These are phyloP conservation scores for Papilionanthe hybrid DNA, from an alignment of 116 monocot species.

Conservation along the genomic window DNA sequence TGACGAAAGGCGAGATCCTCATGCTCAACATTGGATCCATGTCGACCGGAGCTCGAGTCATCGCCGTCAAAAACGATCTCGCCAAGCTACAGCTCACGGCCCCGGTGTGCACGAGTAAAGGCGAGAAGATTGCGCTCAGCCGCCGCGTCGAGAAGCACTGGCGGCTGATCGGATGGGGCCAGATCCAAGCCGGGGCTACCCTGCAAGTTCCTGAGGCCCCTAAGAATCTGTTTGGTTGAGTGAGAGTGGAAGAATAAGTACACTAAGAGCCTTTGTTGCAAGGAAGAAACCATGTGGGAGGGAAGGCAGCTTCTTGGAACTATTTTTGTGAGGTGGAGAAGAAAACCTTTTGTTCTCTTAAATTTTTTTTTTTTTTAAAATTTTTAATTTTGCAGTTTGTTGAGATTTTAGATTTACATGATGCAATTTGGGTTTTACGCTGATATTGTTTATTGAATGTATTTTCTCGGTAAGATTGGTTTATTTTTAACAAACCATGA, in stretches of 20 bases:
- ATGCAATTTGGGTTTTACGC: no score
- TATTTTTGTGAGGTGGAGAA: slow-evolving; percentile 55
- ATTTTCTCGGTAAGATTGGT: no score
- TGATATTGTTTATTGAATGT: no score
- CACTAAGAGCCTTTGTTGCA: neutral
- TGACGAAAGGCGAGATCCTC: slow-evolving; percentile 78
- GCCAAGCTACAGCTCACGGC: slow-evolving; percentile 90
- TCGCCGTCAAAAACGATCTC: slow-evolving; percentile 86
- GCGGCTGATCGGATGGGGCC: slow-evolving; percentile 98
- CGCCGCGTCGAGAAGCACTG: slow-evolving; percentile 97
- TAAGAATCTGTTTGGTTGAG: neutral
- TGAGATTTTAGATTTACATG: no score
- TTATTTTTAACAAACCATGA: no score
- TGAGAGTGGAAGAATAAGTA: neutral
- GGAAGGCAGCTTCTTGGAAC: slow-evolving; percentile 44
- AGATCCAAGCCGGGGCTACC: slow-evolving; percentile 84
- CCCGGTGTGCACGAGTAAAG: slow-evolving; percentile 89
- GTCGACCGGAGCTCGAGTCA: slow-evolving; percentile 84
- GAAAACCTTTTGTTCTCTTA: slow-evolving; percentile 38
- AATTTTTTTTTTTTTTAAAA: no score
- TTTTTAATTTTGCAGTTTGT: no score
- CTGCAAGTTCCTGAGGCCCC: slow-evolving; percentile 49
- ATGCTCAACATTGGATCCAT: slow-evolving; percentile 98
- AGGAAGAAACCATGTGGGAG: slow-evolving; percentile 35
- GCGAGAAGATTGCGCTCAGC: slow-evolving; percentile 95